Percentiles rank a stretch among this genome's conserved stretches.
phyloP scores from a whole-genome alignment of 2,329 filamentous ascomycete genomes.

The Aspergillus floridensis region DNA sequence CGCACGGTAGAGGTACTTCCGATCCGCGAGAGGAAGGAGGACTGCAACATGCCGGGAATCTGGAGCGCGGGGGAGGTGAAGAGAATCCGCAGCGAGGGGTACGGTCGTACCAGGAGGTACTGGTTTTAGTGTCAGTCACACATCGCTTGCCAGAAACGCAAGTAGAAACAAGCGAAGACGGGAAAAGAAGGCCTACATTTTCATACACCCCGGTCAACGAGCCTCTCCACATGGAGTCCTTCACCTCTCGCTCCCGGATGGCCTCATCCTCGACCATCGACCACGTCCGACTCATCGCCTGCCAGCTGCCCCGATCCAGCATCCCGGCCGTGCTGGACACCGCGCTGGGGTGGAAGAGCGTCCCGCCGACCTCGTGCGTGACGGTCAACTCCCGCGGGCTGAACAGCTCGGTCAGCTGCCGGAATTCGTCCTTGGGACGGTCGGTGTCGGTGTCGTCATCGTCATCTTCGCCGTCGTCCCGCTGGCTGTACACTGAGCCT shows the following conservation, averaged over 20 bases:
- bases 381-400: slow-evolving; percentile 65
- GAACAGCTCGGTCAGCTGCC: slow-evolving; percentile 67
- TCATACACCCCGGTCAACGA: slow-evolving; percentile 52
- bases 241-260: slow-evolving; percentile 40
- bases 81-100: slow-evolving; percentile 63
- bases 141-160: not conserved
- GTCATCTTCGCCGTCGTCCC: slow-evolving; percentile 26
- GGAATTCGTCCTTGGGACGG: slow-evolving; percentile 59
- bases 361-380: slow-evolving; percentile 61
- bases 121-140: slow-evolving; percentile 12
- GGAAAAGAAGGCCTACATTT: slow-evolving; percentile 50
- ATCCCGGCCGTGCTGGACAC: not conserved
- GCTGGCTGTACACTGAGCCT: not conserved
- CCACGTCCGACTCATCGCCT: slow-evolving; percentile 16
- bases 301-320: slow-evolving; percentile 5
- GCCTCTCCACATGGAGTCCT: slow-evolving; percentile 25
- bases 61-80: slow-evolving; percentile 68
- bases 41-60: slow-evolving; percentile 65
- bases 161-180: not conserved
- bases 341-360: slow-evolving; percentile 34
- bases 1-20: slow-evolving; percentile 52
- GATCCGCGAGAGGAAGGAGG: slow-evolving; percentile 47
- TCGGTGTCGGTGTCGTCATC: slow-evolving; percentile 25
- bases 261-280: slow-evolving; percentile 22
- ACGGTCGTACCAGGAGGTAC: slow-evolving; percentile 53